These are phyloP conservation scores for Termitomyces sp. DNA, from an alignment of 768 basidiomycete genomes.

Conservation along the genomic window DNA sequence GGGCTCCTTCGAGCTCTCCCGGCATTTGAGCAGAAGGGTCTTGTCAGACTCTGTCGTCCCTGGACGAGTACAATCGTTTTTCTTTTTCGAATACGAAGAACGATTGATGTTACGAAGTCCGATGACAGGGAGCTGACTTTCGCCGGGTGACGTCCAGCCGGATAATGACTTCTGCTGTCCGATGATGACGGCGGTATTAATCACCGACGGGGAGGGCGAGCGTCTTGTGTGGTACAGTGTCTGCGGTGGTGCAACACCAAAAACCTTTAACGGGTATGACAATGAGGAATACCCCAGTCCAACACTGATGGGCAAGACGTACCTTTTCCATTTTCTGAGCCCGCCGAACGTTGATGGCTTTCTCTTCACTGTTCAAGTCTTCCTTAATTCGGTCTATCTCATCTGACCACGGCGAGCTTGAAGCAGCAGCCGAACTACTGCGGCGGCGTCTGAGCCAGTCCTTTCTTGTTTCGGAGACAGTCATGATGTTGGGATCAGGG, in stretches of 20 bases:
- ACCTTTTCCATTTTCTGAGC: constrained; percentile 90
- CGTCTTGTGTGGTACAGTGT: constrained; percentile 68
- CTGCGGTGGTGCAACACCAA: constrained; percentile 77
- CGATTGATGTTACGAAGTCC: constrained; percentile 40
- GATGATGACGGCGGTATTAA: constrained; percentile 12
- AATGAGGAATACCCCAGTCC: not conserved
- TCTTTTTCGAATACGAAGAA: constrained; percentile 43
- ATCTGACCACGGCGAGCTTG: constrained; percentile 43
- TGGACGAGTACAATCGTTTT: constrained; percentile 34
- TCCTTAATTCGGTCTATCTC: constrained; percentile 60
- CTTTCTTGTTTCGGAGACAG: constrained; percentile 25
- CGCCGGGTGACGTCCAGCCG: constrained; percentile 16
- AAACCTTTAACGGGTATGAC: constrained; percentile 45
- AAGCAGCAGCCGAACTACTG: constrained; percentile 47
- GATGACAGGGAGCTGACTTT: constrained; percentile 15
- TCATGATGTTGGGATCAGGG: constrained; percentile 16
- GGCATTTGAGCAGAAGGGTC: constrained; percentile 36
- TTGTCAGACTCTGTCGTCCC: constrained; percentile 60
- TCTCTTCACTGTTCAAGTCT: constrained; percentile 66
- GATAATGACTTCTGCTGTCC: constrained; percentile 10
- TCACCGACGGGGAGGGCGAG: constrained; percentile 30
- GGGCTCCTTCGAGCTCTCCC: constrained; percentile 9
- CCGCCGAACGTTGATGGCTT: constrained; percentile 72
- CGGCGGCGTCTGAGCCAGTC: constrained; percentile 44
- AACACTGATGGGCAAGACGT: constrained; percentile 9